Evolutionary conservation across 345 rosid genomes (phyloP), one percentile per base, ranked within the genome.

Genomic region (Populus pruinosa): DNA sequence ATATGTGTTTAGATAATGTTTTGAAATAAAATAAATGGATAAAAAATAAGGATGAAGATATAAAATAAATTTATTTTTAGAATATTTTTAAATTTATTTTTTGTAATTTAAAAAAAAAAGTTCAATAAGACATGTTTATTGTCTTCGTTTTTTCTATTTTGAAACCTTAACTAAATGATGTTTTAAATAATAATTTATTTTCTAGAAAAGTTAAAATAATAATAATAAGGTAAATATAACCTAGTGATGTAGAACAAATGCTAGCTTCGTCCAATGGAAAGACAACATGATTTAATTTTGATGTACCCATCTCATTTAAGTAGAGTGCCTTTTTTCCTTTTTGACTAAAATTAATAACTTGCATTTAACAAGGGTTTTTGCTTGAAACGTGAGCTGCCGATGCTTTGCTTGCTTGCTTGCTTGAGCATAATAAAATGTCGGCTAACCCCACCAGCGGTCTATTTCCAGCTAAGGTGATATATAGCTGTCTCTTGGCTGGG

Each of bases 401-500:
- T 21, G 16, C 36, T 5, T 50, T 59, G 29, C 33, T 71, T 44
- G 21, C 33, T 71, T 44, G 21, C 33, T 11, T 31, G 69, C 4
- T 12, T 12, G 35, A 66, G 8, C 21, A 41, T 21, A n/a, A n/a
- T 8, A 2, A 53, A n/a, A 33, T 50, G 18, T 14, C 5, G 62
- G 77, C 33, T 56, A 79, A 38, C 71, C 79, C 79, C 79, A 75
- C 79, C 29, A 56, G 56, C 47, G 29, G 61, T n/a, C 44, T 2
- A 11, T 75, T 75, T 35, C 64, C 78, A 75, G 78, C 77, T 75
- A 75, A 31, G 41, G 17, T 31, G 2, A 16, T 17, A 27, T 3
- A 66, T 43, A 75, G 77, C 78, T 75, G 78, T 67, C 71, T 67
- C 43, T 31, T 35, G 65, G 50, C 21, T 75, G 78, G 78, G 31